Conservation (phyloP, 129 eudicot genomes). For the Artemisia argyi region DNA sequence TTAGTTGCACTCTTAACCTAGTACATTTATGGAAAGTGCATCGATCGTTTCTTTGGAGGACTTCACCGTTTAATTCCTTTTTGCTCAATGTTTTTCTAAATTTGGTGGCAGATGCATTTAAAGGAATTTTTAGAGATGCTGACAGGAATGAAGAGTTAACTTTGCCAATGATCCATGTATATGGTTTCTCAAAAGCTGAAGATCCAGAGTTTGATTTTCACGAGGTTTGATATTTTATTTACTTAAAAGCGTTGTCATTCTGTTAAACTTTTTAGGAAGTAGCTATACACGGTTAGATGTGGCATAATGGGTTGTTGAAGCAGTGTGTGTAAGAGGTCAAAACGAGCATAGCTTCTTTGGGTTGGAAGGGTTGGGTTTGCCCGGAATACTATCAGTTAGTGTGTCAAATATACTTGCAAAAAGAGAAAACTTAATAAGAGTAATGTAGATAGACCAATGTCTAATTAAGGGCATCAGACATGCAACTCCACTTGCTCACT, state of each 20-base stretch:
- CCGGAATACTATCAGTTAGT: neutral
- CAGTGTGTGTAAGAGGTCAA: too few relatives aligned
- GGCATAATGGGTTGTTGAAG: conserved; percentile 1
- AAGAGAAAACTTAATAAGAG: too few relatives aligned
- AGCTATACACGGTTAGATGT: neutral
- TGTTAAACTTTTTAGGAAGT: too few relatives aligned
- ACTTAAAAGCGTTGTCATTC: neutral
- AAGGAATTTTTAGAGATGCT: conserved; percentile 56
- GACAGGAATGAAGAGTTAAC: conserved; percentile 33
- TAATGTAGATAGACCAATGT: too few relatives aligned
- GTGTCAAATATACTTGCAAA: too few relatives aligned
- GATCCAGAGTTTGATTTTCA: conserved; percentile 97
- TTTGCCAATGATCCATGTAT: conserved; percentile 85
- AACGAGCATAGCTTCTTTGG: too few relatives aligned
- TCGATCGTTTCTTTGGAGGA: neutral
- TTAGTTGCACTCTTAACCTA: neutral
- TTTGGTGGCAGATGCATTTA: conserved; percentile 69
- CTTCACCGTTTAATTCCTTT: neutral
- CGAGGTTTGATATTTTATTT: conserved; percentile 50
- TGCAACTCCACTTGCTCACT: too few relatives aligned
- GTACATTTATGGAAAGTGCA: neutral
- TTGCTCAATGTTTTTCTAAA: conserved; percentile 3
- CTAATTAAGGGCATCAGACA: too few relatives aligned
- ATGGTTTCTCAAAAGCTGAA: conserved; percentile 94
- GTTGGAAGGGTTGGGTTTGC: neutral